Evolutionary conservation across 306 rosid genomes (phyloP).

Genomic region (Betula pendula): DNA sequence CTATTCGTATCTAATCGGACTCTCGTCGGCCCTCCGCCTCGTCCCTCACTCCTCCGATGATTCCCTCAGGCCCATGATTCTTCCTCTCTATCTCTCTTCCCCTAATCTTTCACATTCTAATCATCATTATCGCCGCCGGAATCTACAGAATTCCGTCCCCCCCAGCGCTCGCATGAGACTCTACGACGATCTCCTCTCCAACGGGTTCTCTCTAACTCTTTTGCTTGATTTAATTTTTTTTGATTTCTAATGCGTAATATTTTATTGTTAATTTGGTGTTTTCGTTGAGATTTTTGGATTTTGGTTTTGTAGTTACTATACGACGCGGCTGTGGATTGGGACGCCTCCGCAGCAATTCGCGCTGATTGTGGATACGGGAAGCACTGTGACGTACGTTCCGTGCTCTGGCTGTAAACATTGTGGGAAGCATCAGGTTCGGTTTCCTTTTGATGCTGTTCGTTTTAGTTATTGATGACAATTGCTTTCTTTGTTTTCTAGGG

Average conservation of each 20-base stretch:
- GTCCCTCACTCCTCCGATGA: background rate
- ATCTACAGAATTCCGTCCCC: conserved; percentile 53
- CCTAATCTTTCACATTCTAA: conserved; percentile 37
- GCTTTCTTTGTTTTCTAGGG: background rate
- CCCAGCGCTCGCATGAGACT: conserved; percentile 87
- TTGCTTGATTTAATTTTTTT: background rate
- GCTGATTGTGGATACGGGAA: conserved; percentile 94
- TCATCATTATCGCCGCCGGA: conserved; percentile 53
- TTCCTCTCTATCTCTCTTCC: conserved; percentile 67
- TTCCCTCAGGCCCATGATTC: conserved; percentile 58
- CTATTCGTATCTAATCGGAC: background rate
- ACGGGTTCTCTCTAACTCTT: conserved; percentile 49
- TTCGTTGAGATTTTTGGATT: background rate
- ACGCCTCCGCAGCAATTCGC: conserved; percentile 91
- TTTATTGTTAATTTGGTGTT: too few relatives aligned
- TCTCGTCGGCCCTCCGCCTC: conserved; percentile 13
- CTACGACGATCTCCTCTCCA: conserved; percentile 82
- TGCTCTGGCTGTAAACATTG: conserved; percentile 80
- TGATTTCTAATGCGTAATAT: background rate
- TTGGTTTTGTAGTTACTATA: conserved; percentile 59
- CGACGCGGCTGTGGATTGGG: conserved; percentile 93
- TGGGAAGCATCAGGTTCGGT: conserved; percentile 62
- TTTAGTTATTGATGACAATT: background rate
- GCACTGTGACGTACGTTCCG: conserved; percentile 98
- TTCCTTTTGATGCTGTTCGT: background rate